phyloP scores from a whole-genome alignment of 2,329 filamentous ascomycete species.

The Lasiodiplodia hormozganensis region DNA sequence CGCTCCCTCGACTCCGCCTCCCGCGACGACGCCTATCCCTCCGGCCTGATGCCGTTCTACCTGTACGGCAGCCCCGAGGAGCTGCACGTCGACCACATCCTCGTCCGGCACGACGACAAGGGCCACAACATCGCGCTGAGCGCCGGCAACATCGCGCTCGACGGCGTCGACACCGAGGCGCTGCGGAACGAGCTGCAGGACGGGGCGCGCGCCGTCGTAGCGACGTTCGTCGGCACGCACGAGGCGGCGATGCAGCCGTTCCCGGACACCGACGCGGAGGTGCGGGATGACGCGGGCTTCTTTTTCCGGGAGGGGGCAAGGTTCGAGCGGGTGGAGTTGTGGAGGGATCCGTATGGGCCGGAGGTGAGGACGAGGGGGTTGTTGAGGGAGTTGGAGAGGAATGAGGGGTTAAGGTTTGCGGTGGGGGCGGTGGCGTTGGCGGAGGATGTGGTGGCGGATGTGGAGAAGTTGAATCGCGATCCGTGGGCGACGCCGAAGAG shows the following conservation, averaged over 20 bases:
- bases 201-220: conserved; percentile 34
- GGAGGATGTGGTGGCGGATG: conserved; percentile 1
- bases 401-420: neutral
- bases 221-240: conserved; percentile 41
- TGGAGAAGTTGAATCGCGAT: conserved; percentile 13
- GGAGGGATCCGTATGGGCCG: neutral
- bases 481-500: conserved; percentile 5
- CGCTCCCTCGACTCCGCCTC: conserved; percentile 47
- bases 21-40: conserved; percentile 46
- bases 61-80: conserved; percentile 45
- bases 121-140: conserved; percentile 49
- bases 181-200: no score
- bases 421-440: neutral
- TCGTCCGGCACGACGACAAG: conserved; percentile 39
- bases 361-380: neutral
- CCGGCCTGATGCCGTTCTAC: conserved; percentile 52
- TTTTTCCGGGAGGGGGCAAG: neutral
- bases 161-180: neutral
- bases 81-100: conserved; percentile 53
- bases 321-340: neutral
- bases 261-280: conserved; percentile 34
- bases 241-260: conserved; percentile 52
- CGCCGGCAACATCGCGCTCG: conserved; percentile 32
- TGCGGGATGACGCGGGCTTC: neutral
- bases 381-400: neutral